Evolutionary conservation across 179 eudicot genomes (phyloP), one percentile per base, ranked within the genome.

Genomic region (Beta macrorhiza): DNA sequence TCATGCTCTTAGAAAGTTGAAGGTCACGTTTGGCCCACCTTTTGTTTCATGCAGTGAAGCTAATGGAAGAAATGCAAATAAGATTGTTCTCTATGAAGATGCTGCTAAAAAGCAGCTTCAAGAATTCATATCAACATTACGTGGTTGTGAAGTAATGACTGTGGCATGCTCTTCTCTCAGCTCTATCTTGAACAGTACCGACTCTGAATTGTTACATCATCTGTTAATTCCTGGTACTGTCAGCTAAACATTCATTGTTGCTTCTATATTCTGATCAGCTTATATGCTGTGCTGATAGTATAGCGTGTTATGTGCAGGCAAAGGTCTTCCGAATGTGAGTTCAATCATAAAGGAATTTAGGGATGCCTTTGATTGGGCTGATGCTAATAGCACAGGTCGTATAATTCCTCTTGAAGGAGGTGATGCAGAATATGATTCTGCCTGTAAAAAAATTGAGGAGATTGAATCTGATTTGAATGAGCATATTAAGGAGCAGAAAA

Each of bases 31-130:
- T 17, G 42, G 62, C 52, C 6, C 58, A 49, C 74, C 53, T 55
- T 84, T 86, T 80, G 51, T 69, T 64, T 71, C 29, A 78, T 82
- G 63, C 93, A 97, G 99, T 88, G 97, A 91, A 86, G 97, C 91
- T 82, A 93, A 82, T 88, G 99, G 99, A 81, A 92, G 99, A 82
- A 90, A 97, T 86, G 92, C 97, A 76, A 91, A 81, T 79, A 91
- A 93, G 83, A 96, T 97, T 78, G 81, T 91, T 86, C 90, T 97
- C 19, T 97, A 97, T 78, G 99, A 97, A 89, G 99, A 97, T 87
- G 93, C 95, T 51, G 80, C 97, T 7, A 97, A 92, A 87, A 94
- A 92, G 74, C 91, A 90, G 87, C 98, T 97, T 83, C 97, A 91
- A 78, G 97, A 93, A 90, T 97, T 97, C 86, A 93, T 97, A 76